Conservation (phyloP, 1,139 yeast species). For the Citeromyces siamensis region DNA sequence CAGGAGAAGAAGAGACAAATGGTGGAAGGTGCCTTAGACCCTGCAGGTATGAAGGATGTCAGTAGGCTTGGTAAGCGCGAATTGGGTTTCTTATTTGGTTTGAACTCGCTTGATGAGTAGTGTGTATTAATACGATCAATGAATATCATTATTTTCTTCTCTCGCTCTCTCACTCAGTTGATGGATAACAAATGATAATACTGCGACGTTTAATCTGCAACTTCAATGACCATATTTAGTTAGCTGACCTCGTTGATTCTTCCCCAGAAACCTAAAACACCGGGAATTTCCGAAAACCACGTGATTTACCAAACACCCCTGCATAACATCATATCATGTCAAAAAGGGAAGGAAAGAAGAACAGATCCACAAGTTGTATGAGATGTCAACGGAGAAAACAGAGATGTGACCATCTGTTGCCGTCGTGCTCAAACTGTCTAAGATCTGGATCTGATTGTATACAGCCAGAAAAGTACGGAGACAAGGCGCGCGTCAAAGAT, state of each 20-base stretch:
- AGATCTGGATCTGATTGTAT: constrained; percentile 44
- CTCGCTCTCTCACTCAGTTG: too few relatives aligned
- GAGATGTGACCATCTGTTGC: constrained; percentile 47
- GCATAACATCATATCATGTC: too few relatives aligned
- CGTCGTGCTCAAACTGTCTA: constrained; percentile 48
- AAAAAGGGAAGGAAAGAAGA: constrained; percentile 20
- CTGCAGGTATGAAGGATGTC: constrained; percentile 52
- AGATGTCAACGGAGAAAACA: constrained; percentile 40
- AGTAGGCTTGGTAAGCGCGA: constrained; percentile 59
- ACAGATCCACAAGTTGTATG: constrained; percentile 37
- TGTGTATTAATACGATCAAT: too few relatives aligned
- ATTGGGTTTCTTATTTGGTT: constrained; percentile 69
- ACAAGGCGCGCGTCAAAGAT: constrained; percentile 25
- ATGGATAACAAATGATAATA: too few relatives aligned
- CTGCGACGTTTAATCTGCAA: too few relatives aligned
- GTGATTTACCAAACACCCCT: too few relatives aligned
- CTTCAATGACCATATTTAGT: too few relatives aligned
- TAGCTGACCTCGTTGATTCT: too few relatives aligned
- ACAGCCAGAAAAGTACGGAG: constrained; percentile 42
- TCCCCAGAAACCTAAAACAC: too few relatives aligned
- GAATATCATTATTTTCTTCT: too few relatives aligned
- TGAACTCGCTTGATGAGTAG: constrained; percentile 23
- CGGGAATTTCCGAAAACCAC: too few relatives aligned
- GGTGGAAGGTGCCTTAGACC: constrained; percentile 76
- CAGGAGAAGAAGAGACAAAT: constrained; percentile 65